Base-by-base conservation (phyloP, 208 protist species). In the Leishmania major region DNA sequence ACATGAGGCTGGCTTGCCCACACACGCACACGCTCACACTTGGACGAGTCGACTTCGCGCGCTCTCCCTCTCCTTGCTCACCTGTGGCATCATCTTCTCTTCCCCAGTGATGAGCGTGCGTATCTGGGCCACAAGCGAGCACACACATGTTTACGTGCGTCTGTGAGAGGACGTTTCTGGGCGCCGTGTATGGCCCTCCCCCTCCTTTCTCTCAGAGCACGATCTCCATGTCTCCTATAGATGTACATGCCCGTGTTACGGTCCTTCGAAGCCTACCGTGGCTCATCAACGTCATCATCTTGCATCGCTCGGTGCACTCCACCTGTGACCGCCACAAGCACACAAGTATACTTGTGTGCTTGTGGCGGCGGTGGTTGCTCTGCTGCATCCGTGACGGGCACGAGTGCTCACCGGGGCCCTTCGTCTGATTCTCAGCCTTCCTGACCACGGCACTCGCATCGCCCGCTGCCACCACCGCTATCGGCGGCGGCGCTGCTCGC, bases 191-290 rank as follows among this genome's bases (percentile, higher is more conserved):
- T 60, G 10, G 22, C 57, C 57, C 57, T n/a, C 6, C 57, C 57
- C 7, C 57, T 13, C 25, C 57, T n/a, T 60, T n/a, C 57, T 1
- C 25, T 31, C 57, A 31, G 17, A 62, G 13, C 57, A 62, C 57
- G 25, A 7, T 7, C 4, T 31, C 25, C 28, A 8, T 62, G 0
- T 15, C 57, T 13, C 17, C 15, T 72, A 22, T 17, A n/a, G 37
- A 72, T 72, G 67, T 72, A 72, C 35, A 72, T 72, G 40, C 19
- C 19, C 37, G 31, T 11, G 35, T 83, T 69, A 31, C 31, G 31
- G 11, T 31, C 15, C 62, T 40, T 40, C 62, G 13, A 69, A 40
- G 13, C 40, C 28, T 13, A 40, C 62, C 62, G 40, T 19, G 31
- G 15, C 11, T 64, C 15, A 10, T 35, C 59, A 64, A 6, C 59